Base-by-base conservation (phyloP, 2,329 filamentous ascomycete genomes). In the Hysterium pulicare region DNA sequence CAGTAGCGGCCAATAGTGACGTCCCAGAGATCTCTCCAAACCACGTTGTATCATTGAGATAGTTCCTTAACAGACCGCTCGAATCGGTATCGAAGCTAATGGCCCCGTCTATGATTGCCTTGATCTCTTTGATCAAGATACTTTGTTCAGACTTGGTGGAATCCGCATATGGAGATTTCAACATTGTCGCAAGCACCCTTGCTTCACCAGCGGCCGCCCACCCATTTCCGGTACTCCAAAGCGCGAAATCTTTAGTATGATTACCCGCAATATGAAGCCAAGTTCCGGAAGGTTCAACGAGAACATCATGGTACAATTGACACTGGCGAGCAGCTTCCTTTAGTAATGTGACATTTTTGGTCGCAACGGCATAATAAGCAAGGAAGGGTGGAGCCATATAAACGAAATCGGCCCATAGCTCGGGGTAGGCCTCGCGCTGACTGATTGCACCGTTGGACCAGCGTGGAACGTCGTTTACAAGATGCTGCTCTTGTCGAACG, bases 341-440 rank as follows among this genome's bases (percentile, higher is more conserved):
- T 20, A 72, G 44, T 15, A 69, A 45, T 6, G 39, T 49, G 10
- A 61, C 23, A 40, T 74, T 59, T n/a, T 61, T 52, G 0, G 52
- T 58, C 11, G 62, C 64, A 6, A 72, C 67, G 20, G 62, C 72
- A 51, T 70, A 69, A 50, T 72, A 76, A 3, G 73, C 73, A 15
- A 76, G 55, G 32, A 71, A 71, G 1, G 75, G 73, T n/a, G 73
- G 72, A 1, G 67, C 68, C 73, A 76, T 76, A 50, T 71, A 72
- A 5, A 75, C 44, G 48, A 70, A 73, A 51, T 77, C 75, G 11
- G 72, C 67, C 71, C 73, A 76, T 8, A 76, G 58, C 44, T 75
- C 71, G 3, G 67, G 49, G 5, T 61, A 58, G 13, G 66, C 59
- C 19, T 67, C 55, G 20, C 73, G 65, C 48, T 78, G 74, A 35